phyloP scores from a whole-genome alignment of 345 rosid genomes.

The Syzygium aromaticum region DNA sequence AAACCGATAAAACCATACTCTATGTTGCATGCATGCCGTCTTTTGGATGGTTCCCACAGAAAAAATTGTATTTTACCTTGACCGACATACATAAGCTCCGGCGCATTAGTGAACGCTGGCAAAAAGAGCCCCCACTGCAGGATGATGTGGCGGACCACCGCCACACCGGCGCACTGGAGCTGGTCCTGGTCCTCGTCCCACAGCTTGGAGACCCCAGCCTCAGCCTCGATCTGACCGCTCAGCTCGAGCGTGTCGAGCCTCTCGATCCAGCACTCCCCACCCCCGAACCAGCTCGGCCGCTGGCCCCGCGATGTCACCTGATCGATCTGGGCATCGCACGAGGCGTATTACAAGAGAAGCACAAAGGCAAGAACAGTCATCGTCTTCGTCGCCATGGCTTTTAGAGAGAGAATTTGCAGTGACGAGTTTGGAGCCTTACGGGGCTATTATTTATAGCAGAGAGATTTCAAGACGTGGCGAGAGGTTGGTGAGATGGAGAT shows the following conservation, averaged over 20 bases:
- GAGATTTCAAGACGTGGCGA: background rate
- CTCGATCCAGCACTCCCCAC: conserved; percentile 24
- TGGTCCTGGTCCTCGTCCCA: conserved; percentile 31
- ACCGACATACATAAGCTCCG: conserved; percentile 28
- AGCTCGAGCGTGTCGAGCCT: conserved; percentile 27
- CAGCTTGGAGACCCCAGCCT: conserved; percentile 33
- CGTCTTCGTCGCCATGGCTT: background rate
- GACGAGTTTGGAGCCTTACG: background rate
- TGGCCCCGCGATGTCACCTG: background rate
- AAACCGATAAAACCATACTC: background rate
- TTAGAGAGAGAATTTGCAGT: background rate
- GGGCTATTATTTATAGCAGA: background rate
- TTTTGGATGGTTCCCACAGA: background rate
- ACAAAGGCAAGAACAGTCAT: background rate
- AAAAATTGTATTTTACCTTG: conserved; percentile 14
- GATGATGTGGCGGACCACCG: conserved; percentile 25
- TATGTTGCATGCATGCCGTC: background rate
- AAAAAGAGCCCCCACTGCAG: conserved; percentile 21
- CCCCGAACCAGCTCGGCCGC: background rate
- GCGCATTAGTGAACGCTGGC: conserved; percentile 27
- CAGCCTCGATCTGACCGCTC: conserved; percentile 11
- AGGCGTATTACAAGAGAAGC: background rate
- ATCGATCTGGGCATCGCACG: background rate
- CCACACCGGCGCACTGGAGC: conserved; percentile 36
- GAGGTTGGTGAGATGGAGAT: background rate